Conservation (phyloP, 73 alveolate genomes). For the Diophrys sp. region DNA sequence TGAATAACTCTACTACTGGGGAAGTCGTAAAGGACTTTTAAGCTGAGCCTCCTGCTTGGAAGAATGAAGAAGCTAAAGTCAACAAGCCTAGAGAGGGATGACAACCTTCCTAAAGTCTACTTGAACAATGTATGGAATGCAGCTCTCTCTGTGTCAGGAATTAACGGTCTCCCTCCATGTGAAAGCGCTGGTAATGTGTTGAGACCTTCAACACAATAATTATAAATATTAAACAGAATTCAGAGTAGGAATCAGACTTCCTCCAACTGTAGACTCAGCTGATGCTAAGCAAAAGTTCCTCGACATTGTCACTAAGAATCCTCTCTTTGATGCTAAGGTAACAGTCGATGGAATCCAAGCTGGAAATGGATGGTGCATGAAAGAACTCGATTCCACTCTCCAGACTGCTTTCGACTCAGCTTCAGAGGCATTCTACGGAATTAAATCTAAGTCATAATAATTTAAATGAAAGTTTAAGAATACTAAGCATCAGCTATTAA, state of each 20-base stretch:
- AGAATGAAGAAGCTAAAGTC: conserved; percentile 59
- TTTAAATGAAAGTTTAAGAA: no score
- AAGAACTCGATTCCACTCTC: background rate
- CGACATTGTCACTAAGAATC: conserved; percentile 59
- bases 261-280: conserved; percentile 82
- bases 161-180: conserved; percentile 84
- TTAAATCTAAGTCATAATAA: background rate
- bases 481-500: background rate
- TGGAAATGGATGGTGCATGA: conserved; percentile 33
- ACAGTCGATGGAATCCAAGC: conserved; percentile 18
- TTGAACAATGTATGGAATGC: conserved; percentile 89
- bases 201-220: conserved; percentile 84
- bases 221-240: no score
- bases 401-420: conserved; percentile 13
- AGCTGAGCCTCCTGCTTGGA: conserved; percentile 67
- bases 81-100: conserved; percentile 63
- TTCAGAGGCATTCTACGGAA: conserved; percentile 7
- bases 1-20: conserved; percentile 85
- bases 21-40: conserved; percentile 65
- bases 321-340: conserved; percentile 60
- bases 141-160: conserved; percentile 77
- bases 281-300: conserved; percentile 67
- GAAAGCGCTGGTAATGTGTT: conserved; percentile 90
- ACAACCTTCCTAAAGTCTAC: conserved; percentile 58
- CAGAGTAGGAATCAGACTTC: conserved; percentile 84